Evolutionary conservation across 2,329 filamentous ascomycete genomes (phyloP).

Genomic region (Colletotrichum coccodes): DNA sequence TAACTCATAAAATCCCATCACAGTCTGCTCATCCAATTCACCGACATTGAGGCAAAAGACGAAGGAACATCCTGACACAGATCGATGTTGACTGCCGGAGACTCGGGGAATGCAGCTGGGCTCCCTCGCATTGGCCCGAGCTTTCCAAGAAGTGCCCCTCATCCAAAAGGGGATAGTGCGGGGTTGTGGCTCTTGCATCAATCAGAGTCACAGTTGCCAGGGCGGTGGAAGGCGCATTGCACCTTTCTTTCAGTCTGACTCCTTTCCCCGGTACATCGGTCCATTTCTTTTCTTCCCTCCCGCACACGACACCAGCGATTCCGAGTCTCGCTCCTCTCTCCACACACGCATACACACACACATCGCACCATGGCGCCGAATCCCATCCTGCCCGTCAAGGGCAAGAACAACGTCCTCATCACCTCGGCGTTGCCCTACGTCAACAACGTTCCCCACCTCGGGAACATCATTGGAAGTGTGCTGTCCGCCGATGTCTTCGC

Average conservation of each 20-base stretch:
- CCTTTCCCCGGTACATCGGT: background rate
- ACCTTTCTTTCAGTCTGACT: conserved; percentile 6
- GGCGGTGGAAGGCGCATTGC: background rate
- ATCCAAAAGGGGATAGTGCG: conserved; percentile 34
- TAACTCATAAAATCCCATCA: too few relatives aligned
- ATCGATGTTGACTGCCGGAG: background rate
- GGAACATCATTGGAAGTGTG: conserved; percentile 88
- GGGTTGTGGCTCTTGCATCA: conserved; percentile 28
- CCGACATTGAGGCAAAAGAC: too few relatives aligned
- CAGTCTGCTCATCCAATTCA: too few relatives aligned
- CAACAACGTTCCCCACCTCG: conserved; percentile 83
- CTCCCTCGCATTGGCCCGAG: background rate
- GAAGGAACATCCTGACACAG: too few relatives aligned
- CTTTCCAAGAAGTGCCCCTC: conserved; percentile 24
- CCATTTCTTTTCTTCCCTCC: background rate
- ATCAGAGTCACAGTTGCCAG: conserved; percentile 6
- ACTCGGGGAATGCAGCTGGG: background rate
- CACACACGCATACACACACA: background rate
- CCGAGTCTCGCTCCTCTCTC: background rate
- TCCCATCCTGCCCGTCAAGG: conserved; percentile 72
- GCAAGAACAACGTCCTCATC: conserved; percentile 88
- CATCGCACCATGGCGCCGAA: conserved; percentile 32
- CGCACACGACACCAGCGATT: background rate
- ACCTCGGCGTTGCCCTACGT: conserved; percentile 89
- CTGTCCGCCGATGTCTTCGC: conserved; percentile 90